Evolutionary conservation across 805 yeast species (phyloP).

Genomic region (Ogataea trehaloabstinens): DNA sequence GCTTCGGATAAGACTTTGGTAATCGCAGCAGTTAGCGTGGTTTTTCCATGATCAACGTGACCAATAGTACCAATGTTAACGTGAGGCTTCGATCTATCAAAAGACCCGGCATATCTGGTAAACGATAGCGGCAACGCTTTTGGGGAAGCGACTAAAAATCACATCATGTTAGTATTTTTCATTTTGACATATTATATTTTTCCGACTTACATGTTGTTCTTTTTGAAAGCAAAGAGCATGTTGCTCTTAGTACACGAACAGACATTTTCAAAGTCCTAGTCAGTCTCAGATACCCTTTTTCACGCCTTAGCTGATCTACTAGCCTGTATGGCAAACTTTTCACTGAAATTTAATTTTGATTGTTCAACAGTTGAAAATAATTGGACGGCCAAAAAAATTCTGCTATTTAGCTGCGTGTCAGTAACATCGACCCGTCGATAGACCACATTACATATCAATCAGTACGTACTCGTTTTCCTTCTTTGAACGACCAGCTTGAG

Average conservation of each 20-base stretch:
- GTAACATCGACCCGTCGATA: not conserved
- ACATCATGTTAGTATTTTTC: too few species aligned
- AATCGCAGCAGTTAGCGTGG: conserved; percentile 97
- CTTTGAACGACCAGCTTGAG: too few species aligned
- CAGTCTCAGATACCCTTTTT: conserved; percentile 1
- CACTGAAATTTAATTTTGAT: not conserved
- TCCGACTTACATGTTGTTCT: conserved; percentile 23
- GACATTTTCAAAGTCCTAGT: conserved; percentile 24
- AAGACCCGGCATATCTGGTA: conserved; percentile 60
- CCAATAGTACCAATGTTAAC: conserved; percentile 97
- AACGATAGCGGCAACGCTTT: too few species aligned
- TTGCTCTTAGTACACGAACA: conserved; percentile 29
- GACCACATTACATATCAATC: conserved; percentile 10
- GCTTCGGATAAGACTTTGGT: conserved; percentile 85
- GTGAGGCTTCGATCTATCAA: conserved; percentile 95
- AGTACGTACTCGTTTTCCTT: conserved; percentile 14
- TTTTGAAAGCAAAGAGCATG: conserved; percentile 25
- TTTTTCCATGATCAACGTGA: conserved; percentile 98
- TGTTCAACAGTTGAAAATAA: not conserved
- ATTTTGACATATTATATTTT: too few species aligned
- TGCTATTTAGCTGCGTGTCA: not conserved
- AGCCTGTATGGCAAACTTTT: conserved; percentile 5
- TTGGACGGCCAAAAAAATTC: conserved; percentile 1
- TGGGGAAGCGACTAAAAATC: too few species aligned
- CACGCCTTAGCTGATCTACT: not conserved